phyloP scores from a whole-genome alignment of 108 stramenopile genomes.

The Chaetoceros tenuissimus region DNA sequence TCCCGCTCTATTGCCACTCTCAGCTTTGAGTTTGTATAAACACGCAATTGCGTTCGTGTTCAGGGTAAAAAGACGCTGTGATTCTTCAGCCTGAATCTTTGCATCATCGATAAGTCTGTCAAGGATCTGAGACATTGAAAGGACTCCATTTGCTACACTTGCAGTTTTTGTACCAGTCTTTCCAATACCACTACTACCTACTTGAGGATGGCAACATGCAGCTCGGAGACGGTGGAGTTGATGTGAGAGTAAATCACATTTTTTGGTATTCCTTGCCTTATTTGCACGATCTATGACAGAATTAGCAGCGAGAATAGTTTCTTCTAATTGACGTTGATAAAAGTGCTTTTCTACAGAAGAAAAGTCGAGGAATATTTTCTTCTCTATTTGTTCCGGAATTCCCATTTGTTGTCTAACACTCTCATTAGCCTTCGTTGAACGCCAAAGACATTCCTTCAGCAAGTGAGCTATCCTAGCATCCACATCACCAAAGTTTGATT shows the following conservation, averaged over 20 bases:
- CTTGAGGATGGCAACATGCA: constrained; percentile 75
- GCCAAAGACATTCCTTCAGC: constrained; percentile 42
- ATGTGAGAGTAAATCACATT: constrained; percentile 22
- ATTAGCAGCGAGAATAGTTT: constrained; percentile 21
- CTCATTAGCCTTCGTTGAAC: constrained; percentile 45
- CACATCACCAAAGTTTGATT: constrained; percentile 12
- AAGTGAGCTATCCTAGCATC: constrained; percentile 32
- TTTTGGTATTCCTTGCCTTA: constrained; percentile 15
- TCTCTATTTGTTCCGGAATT: constrained; percentile 53
- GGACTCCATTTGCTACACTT: constrained; percentile 11
- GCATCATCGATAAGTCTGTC: constrained; percentile 59
- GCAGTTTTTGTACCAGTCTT: constrained; percentile 2
- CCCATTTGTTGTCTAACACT: constrained; percentile 52
- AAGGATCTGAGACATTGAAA: constrained; percentile 55
- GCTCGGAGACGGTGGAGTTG: constrained; percentile 44
- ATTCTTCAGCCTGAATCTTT: constrained; percentile 44
- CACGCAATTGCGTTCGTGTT: constrained; percentile 58
- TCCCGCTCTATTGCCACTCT: constrained; percentile 12
- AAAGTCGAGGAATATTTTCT: constrained; percentile 41
- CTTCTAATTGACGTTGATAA: constrained; percentile 48
- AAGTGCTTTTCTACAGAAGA: constrained; percentile 54
- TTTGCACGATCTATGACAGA: constrained; percentile 1
- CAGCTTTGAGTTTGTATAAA: constrained; percentile 41
- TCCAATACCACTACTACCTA: constrained; percentile 45
- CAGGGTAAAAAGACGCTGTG: constrained; percentile 43